Evolutionary conservation across 192 early-diverging fungal genomes (phyloP).

Genomic region (Paraglomus occultum): DNA sequence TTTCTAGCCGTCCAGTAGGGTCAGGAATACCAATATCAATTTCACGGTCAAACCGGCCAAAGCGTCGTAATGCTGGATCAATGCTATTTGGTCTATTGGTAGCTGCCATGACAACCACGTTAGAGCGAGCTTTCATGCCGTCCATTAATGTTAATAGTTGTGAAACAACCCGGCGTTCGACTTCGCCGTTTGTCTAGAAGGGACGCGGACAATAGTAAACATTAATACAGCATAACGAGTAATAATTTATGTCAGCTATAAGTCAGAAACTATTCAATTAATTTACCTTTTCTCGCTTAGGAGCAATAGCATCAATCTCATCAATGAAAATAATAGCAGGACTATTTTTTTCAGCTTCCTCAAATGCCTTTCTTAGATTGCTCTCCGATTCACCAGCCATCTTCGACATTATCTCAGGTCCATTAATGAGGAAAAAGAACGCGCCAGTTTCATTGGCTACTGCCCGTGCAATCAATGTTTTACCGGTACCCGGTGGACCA

Average conservation of each 20-base stretch:
- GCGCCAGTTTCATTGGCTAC: constrained; percentile 99
- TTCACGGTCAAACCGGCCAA: constrained; percentile 99
- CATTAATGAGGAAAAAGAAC: constrained; percentile 99
- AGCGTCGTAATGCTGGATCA: constrained; percentile 97
- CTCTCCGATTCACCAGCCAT: constrained; percentile 99
- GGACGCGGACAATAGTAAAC: background rate
- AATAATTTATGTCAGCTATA: constrained; percentile 1
- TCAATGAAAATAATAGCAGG: constrained; percentile 99
- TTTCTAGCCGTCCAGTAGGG: constrained; percentile 96
- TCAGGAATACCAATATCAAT: constrained; percentile 99
- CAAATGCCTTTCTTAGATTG: constrained; percentile 97
- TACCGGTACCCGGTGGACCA: constrained; percentile 98
- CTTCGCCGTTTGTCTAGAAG: constrained; percentile 88
- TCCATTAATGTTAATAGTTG: constrained; percentile 99
- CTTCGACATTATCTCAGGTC: constrained; percentile 99
- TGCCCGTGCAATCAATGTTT: constrained; percentile 97
- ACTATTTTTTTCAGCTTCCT: constrained; percentile 97
- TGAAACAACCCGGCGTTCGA: constrained; percentile 97
- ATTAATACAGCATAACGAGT: background rate
- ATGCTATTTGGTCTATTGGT: constrained; percentile 99
- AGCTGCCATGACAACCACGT: constrained; percentile 98
- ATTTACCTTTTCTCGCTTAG: constrained; percentile 90
- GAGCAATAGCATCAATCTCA: constrained; percentile 98
- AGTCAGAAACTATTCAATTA: background rate
- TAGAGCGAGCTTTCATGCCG: constrained; percentile 94